Conservation (phyloP, 768 basidiomycete genomes). For the Podaxis sp. region DNA sequence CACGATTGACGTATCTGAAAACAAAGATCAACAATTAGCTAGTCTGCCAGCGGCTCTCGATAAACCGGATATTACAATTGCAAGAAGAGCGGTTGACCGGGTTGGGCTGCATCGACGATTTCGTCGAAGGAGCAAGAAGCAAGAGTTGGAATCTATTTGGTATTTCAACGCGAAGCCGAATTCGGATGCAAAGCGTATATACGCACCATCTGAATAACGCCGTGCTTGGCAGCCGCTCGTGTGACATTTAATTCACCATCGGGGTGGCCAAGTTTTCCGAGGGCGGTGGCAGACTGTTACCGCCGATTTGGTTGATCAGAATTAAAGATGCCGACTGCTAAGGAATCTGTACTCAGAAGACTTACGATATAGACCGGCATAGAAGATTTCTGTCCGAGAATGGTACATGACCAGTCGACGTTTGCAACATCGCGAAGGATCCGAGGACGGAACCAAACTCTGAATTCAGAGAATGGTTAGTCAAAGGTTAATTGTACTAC, state of each 20-base stretch:
- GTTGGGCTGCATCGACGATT: slow-evolving; percentile 78
- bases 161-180: slow-evolving; percentile 1
- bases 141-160: slow-evolving; percentile 82
- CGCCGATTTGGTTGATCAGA: not conserved
- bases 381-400: slow-evolving; percentile 71
- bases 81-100: slow-evolving; percentile 80
- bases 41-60: not conserved
- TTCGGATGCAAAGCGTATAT: not conserved
- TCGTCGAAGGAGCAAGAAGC: slow-evolving; percentile 97
- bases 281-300: slow-evolving; percentile 67
- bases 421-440: slow-evolving; percentile 82
- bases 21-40: not conserved
- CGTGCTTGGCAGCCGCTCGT: slow-evolving; percentile 75
- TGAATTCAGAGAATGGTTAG: slow-evolving; percentile 23
- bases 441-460: slow-evolving; percentile 92
- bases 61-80: slow-evolving; percentile 58
- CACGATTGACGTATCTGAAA: slow-evolving; percentile 85
- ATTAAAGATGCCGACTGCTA: not conserved
- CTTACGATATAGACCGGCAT: slow-evolving; percentile 67
- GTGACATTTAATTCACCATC: slow-evolving; percentile 94
- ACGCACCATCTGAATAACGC: slow-evolving; percentile 49
- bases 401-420: slow-evolving; percentile 81
- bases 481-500: not conserved
- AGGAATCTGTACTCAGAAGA: slow-evolving; percentile 15
- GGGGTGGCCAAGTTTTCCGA: slow-evolving; percentile 96